Evolutionary conservation across 208 protist genomes (phyloP), one percentile per base, ranked within the genome.

Genomic region (Leishmania tarentolae): DNA sequence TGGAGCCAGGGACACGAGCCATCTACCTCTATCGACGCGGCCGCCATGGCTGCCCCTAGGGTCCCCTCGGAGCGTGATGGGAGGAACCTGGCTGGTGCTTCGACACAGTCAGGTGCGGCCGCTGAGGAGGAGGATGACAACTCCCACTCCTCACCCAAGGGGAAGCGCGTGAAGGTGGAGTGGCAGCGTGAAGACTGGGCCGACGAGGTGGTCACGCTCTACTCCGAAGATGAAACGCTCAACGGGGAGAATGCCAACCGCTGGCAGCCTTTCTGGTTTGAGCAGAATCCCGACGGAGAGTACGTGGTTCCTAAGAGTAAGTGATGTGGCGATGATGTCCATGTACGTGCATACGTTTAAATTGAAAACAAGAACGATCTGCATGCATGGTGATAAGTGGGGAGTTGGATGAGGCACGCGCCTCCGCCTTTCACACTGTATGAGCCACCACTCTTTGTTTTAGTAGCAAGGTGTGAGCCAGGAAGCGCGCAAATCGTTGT

Each of bases 231-330:
- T 72, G 92, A 97, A 71, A 97, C 94, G 17, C 68, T 95, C 3
- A 83, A 92, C 75, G 76, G 80, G 56, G 84, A 82, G 56, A 95
- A 96, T 66, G 82, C 80, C 0, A 96, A 95, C 65, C 88, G 94
- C 50, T 97, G 94, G 94, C 94, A 97, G 81, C 91, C 91, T 0
- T 86, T 96, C 40, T 97, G 94, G 94, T 96, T 95, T 78, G 90
- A 94, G 71, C 50, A 76, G 40, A 77, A 87, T 57, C 28, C 57
- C 0, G 63, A 81, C 4, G 87, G 86, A 5, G 85, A 91, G 69
- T 91, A 87, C 75, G 74, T 86, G 15, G 50, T 80, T 13, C 46
- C 83, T 17, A 85, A 82, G 80, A 82, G 13, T 19, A 59, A 35
- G 53, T 77, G 73, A 66, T 46, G 17, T 53, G 28, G 50, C 15